Base-by-base conservation (phyloP, 2,329 filamentous ascomycete species). In the Leptographium flavum region DNA sequence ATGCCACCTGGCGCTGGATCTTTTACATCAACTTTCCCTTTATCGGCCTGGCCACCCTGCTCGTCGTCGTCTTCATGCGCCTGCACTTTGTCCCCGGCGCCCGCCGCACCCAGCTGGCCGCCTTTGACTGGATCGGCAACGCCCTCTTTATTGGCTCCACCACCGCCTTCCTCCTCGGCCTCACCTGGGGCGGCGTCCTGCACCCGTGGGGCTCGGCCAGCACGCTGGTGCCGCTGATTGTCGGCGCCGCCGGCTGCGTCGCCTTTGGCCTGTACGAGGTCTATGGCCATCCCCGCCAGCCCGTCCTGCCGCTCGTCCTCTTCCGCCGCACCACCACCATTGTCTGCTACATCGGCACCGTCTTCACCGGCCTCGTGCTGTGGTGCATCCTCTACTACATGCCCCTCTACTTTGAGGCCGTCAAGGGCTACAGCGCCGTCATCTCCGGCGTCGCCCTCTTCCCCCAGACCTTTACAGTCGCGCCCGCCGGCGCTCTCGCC, bases 301-400 rank as follows among this genome's bases (percentile, higher is more conserved):
- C 58, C 3, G 59, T 64, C 30, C 62, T 71, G 49, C 66, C 66
- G 1, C 56, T 57, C 1, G 53, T 56, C 19, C 57, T 73, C 22
- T 70, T 74, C 54, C 64, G 61, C 52, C 70, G 65, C 50, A 33
- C 45, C 35, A 49, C 51, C 43, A 50, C 52, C 46, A 42, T 53
- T 17, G 19, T 54, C 11, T 50, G 43, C 33, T 54, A 60, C 40
- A 53, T 71, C 31, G 66, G 68, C 32, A 76, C 74, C 2, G 53
- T 76, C 14, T 58, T 80, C 22, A 76, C 81, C 54, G 76, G 76
- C 43, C 66, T 73, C 49, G 60, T 75, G 14, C 63, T 71, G 22
- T 71, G 71, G 70, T 67, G 64, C 15, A 50, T 71, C 0, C 59
- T 77, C 3, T 78, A 76, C 58, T 78, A 55, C 50, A 1, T 68